Evolutionary conservation across 2,329 filamentous ascomycete species (phyloP).

Genomic region (Paradendryphiella salina): DNA sequence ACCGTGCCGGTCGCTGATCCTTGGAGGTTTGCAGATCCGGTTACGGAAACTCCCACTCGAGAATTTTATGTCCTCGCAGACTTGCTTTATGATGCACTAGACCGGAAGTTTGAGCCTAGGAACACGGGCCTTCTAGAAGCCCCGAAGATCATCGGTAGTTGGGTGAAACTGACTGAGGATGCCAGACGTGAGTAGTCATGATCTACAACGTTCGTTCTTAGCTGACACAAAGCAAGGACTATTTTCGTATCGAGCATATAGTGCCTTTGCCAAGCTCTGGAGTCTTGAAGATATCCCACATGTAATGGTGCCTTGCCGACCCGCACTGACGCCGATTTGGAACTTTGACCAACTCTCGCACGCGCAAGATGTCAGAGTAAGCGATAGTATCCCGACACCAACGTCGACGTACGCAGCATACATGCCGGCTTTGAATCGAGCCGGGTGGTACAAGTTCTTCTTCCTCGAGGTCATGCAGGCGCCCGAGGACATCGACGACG

Average conservation of each 20-base stretch:
- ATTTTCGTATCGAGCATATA: conserved; percentile 35
- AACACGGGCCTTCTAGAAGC: conserved; percentile 43
- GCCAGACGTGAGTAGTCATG: conserved; percentile 28
- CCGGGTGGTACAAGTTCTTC: conserved; percentile 45
- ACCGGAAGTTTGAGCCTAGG: conserved; percentile 42
- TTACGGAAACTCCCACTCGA: conserved; percentile 39
- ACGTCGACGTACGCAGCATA: conserved; percentile 26
- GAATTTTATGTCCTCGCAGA: conserved; percentile 45
- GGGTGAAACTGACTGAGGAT: conserved; percentile 37
- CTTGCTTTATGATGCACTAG: conserved; percentile 40
- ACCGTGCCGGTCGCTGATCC: conserved; percentile 37
- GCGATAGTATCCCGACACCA: conserved; percentile 11
- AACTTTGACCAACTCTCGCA: conserved; percentile 36
- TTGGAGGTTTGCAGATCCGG: conserved; percentile 41
- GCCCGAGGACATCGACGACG: conserved; percentile 33
- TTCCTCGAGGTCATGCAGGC: conserved; percentile 38
- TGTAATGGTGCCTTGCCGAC: conserved; percentile 39
- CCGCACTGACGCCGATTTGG: conserved; percentile 34
- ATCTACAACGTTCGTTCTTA: background rate
- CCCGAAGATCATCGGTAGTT: conserved; percentile 39
- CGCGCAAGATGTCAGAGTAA: conserved; percentile 16
- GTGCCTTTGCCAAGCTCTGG: conserved; percentile 41
- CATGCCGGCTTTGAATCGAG: conserved; percentile 42
- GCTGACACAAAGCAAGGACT: conserved; percentile 24
- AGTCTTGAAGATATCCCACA: conserved; percentile 41